Evolutionary conservation across 306 rosid species (phyloP), one percentile per base, ranked within the genome.

Genomic region (Pyrus bretschneideri): DNA sequence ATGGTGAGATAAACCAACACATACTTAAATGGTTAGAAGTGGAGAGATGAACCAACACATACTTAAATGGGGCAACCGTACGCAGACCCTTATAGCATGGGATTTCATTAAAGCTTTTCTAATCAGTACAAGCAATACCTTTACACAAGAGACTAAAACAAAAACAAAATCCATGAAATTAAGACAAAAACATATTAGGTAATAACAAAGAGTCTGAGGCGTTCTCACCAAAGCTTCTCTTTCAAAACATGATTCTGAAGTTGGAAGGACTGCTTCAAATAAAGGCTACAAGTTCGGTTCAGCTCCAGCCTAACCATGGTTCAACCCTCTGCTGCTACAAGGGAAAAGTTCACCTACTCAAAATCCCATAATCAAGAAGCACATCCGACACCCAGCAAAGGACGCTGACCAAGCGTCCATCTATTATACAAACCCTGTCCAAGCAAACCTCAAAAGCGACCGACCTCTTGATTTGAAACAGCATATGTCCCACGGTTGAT

Each of bases 401-500:
- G 72, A 51, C 15, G 54, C 19, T 33, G 33, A 51, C 15, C 22
- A 9, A 75, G 51, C 5, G 25, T 8, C 33, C 73, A 58, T 23
- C 23, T 27, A 54, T 71, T 77, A 35, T 72, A 77, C 72, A 73
- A 52, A 31, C n/a, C 23, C 4, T 3, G 15, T 31, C 69, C 11
- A 44, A 49, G 54, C 25, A 57, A 49, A 78, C 65, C 83, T 91
- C 84, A 86, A 74, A 77, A 85, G 67, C 89, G 81, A 23, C 90
- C 76, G 6, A 68, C 80, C 44, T 79, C 72, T 66, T 89, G 87
- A 49, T 68, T 81, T 46, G 88, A 81, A 71, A 76, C 80, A 58
- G 80, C 90, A 70, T 86, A 88, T 85, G 89, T 86, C 35, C 93
- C 89, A 6, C 88, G 81, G 22, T 66, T 79, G 72, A 15, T 74